Evolutionary conservation across 2,329 filamentous ascomycete species (phyloP).

Genomic region (Alternaria tenuissima): DNA sequence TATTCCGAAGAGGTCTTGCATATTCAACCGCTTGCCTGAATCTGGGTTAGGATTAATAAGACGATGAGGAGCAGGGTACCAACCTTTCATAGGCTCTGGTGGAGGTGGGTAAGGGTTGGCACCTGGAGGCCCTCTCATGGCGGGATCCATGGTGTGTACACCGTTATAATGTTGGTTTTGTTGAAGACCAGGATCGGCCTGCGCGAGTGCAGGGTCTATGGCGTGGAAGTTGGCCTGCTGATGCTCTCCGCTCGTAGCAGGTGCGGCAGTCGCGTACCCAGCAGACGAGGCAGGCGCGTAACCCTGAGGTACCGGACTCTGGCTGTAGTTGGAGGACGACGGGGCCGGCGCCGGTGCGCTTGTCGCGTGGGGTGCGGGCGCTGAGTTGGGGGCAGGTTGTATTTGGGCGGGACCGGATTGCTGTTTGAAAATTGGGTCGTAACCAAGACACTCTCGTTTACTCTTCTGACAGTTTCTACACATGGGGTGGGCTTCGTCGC

Average conservation of each 20-base stretch:
- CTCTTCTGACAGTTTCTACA: slow-evolving; percentile 92
- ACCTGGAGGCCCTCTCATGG: slow-evolving; percentile 39
- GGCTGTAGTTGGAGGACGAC: slow-evolving; percentile 48
- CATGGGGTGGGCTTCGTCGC: slow-evolving; percentile 92
- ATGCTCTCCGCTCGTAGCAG: slow-evolving; percentile 46
- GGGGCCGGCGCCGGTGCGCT: slow-evolving; percentile 44
- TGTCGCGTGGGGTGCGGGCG: slow-evolving; percentile 46
- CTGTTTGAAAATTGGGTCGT: slow-evolving; percentile 87
- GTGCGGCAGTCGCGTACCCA: slow-evolving; percentile 46
- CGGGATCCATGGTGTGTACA: slow-evolving; percentile 43
- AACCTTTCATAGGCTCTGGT: slow-evolving; percentile 43
- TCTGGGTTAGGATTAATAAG: slow-evolving; percentile 11
- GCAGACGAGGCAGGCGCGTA: slow-evolving; percentile 57
- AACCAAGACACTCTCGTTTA: slow-evolving; percentile 85
- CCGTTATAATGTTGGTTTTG: slow-evolving; percentile 45
- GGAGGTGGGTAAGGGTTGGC: slow-evolving; percentile 24
- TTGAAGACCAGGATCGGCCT: slow-evolving; percentile 43
- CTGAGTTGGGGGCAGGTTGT: slow-evolving; percentile 70
- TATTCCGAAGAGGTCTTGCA: slow-evolving; percentile 47
- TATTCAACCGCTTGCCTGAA: slow-evolving; percentile 47
- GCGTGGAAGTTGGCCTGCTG: slow-evolving; percentile 64
- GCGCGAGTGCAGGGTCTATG: slow-evolving; percentile 72
- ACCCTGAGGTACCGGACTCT: slow-evolving; percentile 52
- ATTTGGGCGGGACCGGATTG: slow-evolving; percentile 74
- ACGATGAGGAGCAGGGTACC: slow-evolving; percentile 3